Evolutionary conservation across 1,284 basidiomycete genomes (phyloP).

Genomic region (Pholiota adiposa): DNA sequence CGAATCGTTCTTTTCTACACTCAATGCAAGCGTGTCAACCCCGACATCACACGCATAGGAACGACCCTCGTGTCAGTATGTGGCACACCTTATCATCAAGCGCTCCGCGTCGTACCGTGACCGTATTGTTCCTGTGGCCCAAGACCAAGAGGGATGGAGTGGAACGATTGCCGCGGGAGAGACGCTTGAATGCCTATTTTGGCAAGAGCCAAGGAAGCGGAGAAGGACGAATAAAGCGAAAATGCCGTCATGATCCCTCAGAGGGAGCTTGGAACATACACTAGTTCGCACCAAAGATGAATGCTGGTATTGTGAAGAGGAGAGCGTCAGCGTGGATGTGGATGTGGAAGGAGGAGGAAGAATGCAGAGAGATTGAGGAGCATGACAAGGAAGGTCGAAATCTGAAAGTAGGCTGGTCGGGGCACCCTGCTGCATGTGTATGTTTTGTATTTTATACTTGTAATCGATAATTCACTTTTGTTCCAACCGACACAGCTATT

Average conservation of each 20-base stretch:
- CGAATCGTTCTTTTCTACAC: conserved; percentile 96
- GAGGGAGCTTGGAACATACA: conserved; percentile 71
- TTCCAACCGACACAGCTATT: background rate
- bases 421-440: background rate
- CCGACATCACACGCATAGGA: conserved; percentile 81
- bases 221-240: conserved; percentile 71
- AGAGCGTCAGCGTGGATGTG: conserved; percentile 63
- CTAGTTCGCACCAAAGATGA: conserved; percentile 69
- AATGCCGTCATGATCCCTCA: conserved; percentile 82
- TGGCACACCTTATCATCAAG: conserved; percentile 94
- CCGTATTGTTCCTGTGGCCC: conserved; percentile 63
- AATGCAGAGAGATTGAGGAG: conserved; percentile 71
- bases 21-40: conserved; percentile 87
- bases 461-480: background rate
- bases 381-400: conserved; percentile 53
- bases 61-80: conserved; percentile 85
- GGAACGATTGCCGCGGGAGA: conserved; percentile 47
- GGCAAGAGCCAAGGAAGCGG: conserved; percentile 67
- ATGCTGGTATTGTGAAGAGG: conserved; percentile 46
- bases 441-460: background rate
- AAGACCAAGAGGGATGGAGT: conserved; percentile 40
- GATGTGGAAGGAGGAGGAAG: conserved; percentile 73
- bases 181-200: conserved; percentile 71
- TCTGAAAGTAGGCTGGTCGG: conserved; percentile 18
- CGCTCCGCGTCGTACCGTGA: conserved; percentile 86